Evolutionary conservation across 1,139 yeast genomes (phyloP).

Genomic region (Geotrichum australiense): DNA sequence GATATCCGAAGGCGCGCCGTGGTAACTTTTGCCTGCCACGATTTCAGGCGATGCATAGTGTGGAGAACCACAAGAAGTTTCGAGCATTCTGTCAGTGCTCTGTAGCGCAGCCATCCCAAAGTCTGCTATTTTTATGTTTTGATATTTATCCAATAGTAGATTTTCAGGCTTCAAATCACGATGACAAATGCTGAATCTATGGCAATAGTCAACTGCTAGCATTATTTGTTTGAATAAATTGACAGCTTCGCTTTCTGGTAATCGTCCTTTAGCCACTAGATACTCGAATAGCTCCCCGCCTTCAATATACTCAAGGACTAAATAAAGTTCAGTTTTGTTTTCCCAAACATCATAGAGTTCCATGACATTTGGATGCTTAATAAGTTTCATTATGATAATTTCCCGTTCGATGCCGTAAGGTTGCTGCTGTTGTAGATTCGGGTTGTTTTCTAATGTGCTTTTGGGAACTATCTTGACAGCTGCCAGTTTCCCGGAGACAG

Average conservation of each 20-base stretch:
- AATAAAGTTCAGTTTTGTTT: constrained; percentile 78
- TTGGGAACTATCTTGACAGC: constrained; percentile 96
- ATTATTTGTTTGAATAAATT: constrained; percentile 87
- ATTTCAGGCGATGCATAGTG: constrained; percentile 98
- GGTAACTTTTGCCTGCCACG: constrained; percentile 88
- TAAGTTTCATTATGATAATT: constrained; percentile 82
- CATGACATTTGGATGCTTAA: constrained; percentile 89
- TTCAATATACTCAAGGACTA: constrained; percentile 90
- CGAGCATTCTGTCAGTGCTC: constrained; percentile 72
- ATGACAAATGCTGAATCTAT: constrained; percentile 83
- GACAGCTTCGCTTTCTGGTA: constrained; percentile 85
- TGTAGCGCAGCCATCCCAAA: constrained; percentile 99
- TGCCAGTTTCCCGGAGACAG: constrained; percentile 77
- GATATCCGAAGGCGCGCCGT: constrained; percentile 94
- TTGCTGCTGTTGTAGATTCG: constrained; percentile 19
- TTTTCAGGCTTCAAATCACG: constrained; percentile 96
- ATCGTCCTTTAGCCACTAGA: constrained; percentile 76
- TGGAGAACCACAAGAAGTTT: constrained; percentile 96
- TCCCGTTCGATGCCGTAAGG: constrained; percentile 96
- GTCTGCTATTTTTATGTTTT: constrained; percentile 92
- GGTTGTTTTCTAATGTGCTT: constrained; percentile 42
- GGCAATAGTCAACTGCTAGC: constrained; percentile 86
- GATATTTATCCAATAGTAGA: constrained; percentile 72
- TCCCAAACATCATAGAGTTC: constrained; percentile 99
- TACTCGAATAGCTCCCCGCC: constrained; percentile 95